A percentile compares a stretch with the other conserved stretches of the same genome.
Conservation (phyloP, 768 basidiomycete genomes). For the Tephrocybe rancida region DNA sequence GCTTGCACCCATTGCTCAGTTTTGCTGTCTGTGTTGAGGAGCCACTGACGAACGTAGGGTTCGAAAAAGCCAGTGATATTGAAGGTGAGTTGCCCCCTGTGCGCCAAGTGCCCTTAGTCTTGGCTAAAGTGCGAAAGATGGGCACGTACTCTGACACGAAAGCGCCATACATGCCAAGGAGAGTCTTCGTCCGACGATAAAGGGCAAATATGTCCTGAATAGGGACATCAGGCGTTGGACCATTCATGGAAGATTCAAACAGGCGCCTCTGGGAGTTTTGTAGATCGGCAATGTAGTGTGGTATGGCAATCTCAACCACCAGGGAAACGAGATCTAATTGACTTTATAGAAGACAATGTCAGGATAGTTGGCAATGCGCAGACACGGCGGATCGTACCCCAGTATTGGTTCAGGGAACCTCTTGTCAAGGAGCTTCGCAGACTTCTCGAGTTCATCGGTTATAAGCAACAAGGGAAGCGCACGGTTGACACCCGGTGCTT, state of each 20-base stretch:
- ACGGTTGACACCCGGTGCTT: constrained; percentile 76
- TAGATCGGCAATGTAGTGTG: constrained; percentile 67
- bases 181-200: constrained; percentile 74
- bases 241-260: constrained; percentile 83
- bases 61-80: constrained; percentile 82
- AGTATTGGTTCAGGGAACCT: constrained; percentile 84
- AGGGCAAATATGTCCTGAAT: constrained; percentile 90
- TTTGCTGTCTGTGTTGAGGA: constrained; percentile 85
- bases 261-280: constrained; percentile 71
- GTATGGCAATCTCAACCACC: constrained; percentile 67
- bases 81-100: constrained; percentile 61
- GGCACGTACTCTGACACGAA: constrained; percentile 75
- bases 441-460: constrained; percentile 90
- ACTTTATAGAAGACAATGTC: constrained; percentile 32
- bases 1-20: constrained; percentile 94
- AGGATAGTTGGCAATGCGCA: constrained; percentile 3
- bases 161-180: constrained; percentile 79
- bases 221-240: constrained; percentile 83
- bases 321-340: constrained; percentile 77
- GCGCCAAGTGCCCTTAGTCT: constrained; percentile 6
- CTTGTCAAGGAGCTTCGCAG: constrained; percentile 81
- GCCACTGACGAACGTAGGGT: constrained; percentile 86
- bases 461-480: constrained; percentile 81
- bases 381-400: constrained; percentile 48
- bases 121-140: neutral